Evolutionary conservation across 345 rosid genomes (phyloP).

Genomic region (Lumnitzera littorea): DNA sequence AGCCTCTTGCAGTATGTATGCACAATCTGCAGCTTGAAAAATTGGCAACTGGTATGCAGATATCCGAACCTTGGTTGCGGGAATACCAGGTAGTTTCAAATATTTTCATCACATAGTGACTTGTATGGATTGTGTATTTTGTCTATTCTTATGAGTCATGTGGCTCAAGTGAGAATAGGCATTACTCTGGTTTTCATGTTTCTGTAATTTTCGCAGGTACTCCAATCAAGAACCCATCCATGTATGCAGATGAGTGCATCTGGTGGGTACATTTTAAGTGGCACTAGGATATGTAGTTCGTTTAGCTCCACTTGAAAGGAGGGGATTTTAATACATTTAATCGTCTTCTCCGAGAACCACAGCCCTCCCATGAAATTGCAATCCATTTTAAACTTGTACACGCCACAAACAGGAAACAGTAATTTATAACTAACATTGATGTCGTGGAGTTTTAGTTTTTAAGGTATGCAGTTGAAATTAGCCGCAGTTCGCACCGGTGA

Average conservation of each 20-base stretch:
- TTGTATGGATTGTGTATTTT: background rate
- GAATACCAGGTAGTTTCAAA: constrained; percentile 68
- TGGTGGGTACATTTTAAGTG: constrained; percentile 87
- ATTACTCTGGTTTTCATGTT: background rate
- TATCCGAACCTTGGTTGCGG: constrained; percentile 95
- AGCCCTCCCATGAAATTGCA: too few species aligned
- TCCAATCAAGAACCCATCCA: constrained; percentile 91
- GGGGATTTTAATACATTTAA: too few species aligned
- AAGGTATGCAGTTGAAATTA: too few species aligned
- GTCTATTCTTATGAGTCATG: background rate
- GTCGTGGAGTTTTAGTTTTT: too few species aligned
- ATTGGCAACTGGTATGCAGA: constrained; percentile 78
- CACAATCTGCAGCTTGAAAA: constrained; percentile 69
- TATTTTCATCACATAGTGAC: background rate
- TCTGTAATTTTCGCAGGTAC: constrained; percentile 41
- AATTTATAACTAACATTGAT: too few species aligned
- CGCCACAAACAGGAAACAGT: too few species aligned
- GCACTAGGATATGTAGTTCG: constrained; percentile 40
- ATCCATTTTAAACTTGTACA: too few species aligned
- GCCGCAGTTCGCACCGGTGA: too few species aligned
- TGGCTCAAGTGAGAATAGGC: background rate
- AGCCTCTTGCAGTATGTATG: constrained; percentile 91
- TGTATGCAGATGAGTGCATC: constrained; percentile 84
- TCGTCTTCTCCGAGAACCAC: too few species aligned
- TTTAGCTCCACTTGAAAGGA: background rate